Conservation (phyloP, 179 eudicot genomes). For the Dionaea muscipula region DNA sequence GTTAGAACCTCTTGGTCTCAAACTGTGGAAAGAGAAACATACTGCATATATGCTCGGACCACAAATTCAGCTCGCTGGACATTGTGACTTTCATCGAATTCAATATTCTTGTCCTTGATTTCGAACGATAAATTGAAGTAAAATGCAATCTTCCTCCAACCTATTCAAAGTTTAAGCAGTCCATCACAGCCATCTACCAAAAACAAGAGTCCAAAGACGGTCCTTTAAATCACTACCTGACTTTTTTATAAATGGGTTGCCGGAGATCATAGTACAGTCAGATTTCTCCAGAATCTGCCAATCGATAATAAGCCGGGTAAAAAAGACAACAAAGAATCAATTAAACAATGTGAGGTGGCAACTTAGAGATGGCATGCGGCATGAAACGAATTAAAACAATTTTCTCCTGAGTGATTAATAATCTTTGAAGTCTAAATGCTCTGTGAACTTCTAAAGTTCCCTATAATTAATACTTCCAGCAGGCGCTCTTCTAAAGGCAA, state of each 20-base stretch:
- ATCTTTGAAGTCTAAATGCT: too few species aligned
- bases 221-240: conserved; percentile 32
- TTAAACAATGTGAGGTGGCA: too few species aligned
- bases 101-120: conserved; percentile 79
- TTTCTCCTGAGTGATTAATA: too few species aligned
- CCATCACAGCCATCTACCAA: conserved; percentile 2
- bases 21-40: conserved; percentile 14
- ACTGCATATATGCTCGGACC: conserved; percentile 87
- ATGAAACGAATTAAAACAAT: too few species aligned
- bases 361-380: too few species aligned
- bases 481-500: too few species aligned
- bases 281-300: conserved; percentile 72
- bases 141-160: conserved; percentile 95
- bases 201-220: neutral
- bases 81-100: conserved; percentile 69
- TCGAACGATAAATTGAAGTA: conserved; percentile 83
- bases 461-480: too few species aligned
- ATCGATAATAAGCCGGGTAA: neutral
- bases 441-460: too few species aligned
- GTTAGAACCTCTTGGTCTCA: neutral
- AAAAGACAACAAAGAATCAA: neutral
- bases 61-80: conserved; percentile 90
- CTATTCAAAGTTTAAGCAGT: conserved; percentile 21
- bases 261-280: conserved; percentile 71
- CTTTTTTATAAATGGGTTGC: conserved; percentile 71